Percentiles rank a stretch among this genome's conserved stretches.
Evolutionary conservation across 2,329 filamentous ascomycete genomes (phyloP).

Genomic region (Cordyceps farinosa): DNA sequence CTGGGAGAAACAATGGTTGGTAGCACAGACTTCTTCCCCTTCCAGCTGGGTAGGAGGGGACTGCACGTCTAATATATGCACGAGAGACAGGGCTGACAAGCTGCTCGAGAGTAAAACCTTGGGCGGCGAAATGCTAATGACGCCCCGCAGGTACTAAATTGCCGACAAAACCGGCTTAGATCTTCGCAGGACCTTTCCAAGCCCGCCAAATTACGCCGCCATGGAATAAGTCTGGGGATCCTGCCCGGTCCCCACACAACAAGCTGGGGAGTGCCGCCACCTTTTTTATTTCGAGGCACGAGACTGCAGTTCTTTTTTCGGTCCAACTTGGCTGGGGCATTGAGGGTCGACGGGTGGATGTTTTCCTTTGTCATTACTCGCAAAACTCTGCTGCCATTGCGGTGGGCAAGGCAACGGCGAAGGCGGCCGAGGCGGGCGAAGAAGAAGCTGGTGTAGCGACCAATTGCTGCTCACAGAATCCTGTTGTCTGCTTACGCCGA

Average conservation of each 20-base stretch:
- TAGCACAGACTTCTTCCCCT: background rate
- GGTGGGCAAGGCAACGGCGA: background rate
- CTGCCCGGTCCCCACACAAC: slow-evolving; percentile 1
- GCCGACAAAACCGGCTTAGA: background rate
- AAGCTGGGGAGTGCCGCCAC: slow-evolving; percentile 11
- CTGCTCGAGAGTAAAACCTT: background rate
- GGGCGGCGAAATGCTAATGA: background rate
- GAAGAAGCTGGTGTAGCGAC: background rate
- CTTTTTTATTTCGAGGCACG: background rate
- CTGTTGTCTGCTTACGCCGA: background rate
- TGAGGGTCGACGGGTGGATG: slow-evolving; percentile 6
- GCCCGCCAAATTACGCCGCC: slow-evolving; percentile 5
- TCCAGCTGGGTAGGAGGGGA: background rate
- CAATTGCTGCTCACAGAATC: background rate
- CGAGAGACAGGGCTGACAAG: background rate
- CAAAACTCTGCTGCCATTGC: background rate
- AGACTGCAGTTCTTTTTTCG: background rate
- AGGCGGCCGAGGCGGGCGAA: background rate
- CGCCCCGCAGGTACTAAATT: slow-evolving; percentile 5
- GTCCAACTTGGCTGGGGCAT: background rate
- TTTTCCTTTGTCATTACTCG: slow-evolving; percentile 7
- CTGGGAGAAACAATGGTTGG: background rate
- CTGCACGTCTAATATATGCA: slow-evolving; percentile 8
- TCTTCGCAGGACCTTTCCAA: background rate
- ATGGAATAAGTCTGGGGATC: slow-evolving; percentile 8